Evolutionary conservation across 1,139 yeast genomes (phyloP), one percentile per base, ranked within the genome.

Genomic region (Protomyces macrosporus): DNA sequence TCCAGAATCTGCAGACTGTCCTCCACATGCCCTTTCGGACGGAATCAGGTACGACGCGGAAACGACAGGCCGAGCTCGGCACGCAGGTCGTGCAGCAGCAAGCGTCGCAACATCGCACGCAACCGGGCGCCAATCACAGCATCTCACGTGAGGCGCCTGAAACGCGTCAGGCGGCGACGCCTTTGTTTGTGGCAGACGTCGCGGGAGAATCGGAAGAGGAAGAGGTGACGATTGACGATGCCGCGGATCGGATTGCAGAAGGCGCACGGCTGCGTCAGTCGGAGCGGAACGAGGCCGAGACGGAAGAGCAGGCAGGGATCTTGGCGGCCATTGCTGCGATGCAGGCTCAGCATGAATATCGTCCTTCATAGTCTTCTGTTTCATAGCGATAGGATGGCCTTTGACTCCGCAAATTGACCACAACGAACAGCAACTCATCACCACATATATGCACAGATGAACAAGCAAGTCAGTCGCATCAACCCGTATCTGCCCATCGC

Each of bases 1-100:
- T 82, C 37, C 73, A 74, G 55, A 77, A 79, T 65, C 75, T 84
- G 70, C 73, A 74, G 36, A 72, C 72, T 23, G 81, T 82, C 3
- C 79, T 84, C 65, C 75, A 75, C 68, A 82, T 83, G 68, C 86
- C 86, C 10, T 84, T 84, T 53, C 30, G 54, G 45, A 37, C 62
- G 2, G 51, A 40, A 16, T 42, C 51, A 14, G 63, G 57, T 14
- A 56, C 62, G 35, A 58, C 36, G 10, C 40, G 52, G 12, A 34
- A 40, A 34, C 51, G 54, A 14, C 62, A 58, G 56, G 62, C 53
- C 16, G 55, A 58, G 53, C 34, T 58, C 14, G 12, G 35, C 35
- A 6, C 35, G 42, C 33, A 58, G 16, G 55, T 56, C 34, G 48
- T 16, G 10, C 30, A 14, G 7, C 48, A 42, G 32, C 48, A 42